Base-by-base conservation (phyloP, 345 rosid genomes). In the Turritis glabra region DNA sequence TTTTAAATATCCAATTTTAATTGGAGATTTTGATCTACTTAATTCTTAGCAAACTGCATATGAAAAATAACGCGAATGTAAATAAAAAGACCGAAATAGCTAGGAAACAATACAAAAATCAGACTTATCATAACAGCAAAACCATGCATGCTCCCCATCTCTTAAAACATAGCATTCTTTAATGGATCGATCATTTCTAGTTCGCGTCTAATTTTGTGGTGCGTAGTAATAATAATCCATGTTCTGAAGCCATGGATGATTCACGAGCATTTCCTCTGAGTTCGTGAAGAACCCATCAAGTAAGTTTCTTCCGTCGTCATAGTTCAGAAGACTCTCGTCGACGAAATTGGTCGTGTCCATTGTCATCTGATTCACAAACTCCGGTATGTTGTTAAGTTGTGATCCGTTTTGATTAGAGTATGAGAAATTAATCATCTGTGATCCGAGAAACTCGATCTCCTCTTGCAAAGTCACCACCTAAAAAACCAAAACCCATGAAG, bases 381-480 rank as follows among this genome's bases (percentile, higher is more conserved):
- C 65, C 1, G 80, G 59, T 32, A 69, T 33, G 51, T 44, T 71
- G 58, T 53, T 70, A 2, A 37, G 35, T 7, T 76, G 71, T 33
- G 71, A 3, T 21, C 13, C 43, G 27, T 7, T 76, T 64, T 54
- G 75, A 18, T 18, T 19, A 44, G 80, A 8, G 71, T 53, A 18
- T 2, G 75, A 54, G 13, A 62, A 69, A 7, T 63, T 69, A 15
- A 43, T 38, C 65, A 76, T 63, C 8, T 63, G 80, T 19, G 52
- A 43, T 30, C 66, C 75, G 0, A 76, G 80, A 70, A 76, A 64
- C 15, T 69, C 75, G 0, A 76, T 55, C 43, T 76, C 71, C 21
- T 54, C 80, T 76, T 76, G 80, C 66, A 76, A 69, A 18, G n/a
- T 44, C 71, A 47, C 55, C 9, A 76, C 75, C 80, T 75, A 59